Percentiles rank a stretch among this genome's conserved stretches.
Conservation (phyloP, 163 green algal genomes). For the Trebouxia gelatinosa region DNA sequence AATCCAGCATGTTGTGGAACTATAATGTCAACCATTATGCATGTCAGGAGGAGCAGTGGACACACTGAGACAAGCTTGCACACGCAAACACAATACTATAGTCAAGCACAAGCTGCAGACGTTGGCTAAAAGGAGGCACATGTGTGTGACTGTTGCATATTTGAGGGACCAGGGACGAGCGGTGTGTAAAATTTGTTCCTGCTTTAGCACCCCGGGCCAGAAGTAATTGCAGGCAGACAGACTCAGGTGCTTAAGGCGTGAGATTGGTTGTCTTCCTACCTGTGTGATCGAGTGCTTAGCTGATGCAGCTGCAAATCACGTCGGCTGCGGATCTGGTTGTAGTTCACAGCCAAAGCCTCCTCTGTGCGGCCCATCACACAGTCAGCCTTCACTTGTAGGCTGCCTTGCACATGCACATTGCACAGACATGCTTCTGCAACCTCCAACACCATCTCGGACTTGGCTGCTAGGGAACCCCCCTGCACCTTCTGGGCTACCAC, state of each 20-base stretch:
- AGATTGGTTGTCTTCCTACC: background rate
- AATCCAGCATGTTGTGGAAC: background rate
- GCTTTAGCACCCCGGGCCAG: background rate
- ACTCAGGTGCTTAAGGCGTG: background rate
- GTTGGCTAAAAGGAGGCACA: too few relatives aligned
- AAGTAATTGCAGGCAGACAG: background rate
- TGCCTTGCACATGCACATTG: conserved; percentile 80
- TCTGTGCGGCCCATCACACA: conserved; percentile 66
- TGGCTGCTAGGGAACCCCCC: conserved; percentile 69
- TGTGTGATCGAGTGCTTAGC: background rate
- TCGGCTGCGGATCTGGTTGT: conserved; percentile 33
- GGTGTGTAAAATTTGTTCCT: background rate
- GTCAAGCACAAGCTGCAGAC: too few relatives aligned
- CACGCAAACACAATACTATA: too few relatives aligned
- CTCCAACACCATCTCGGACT: conserved; percentile 89
- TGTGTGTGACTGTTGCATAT: too few relatives aligned
- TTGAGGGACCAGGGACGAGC: too few relatives aligned
- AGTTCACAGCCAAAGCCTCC: conserved; percentile 11
- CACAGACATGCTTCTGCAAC: conserved; percentile 78
- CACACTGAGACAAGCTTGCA: background rate
- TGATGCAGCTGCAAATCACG: conserved; percentile 36
- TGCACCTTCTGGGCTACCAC: conserved; percentile 93
- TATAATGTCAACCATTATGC: background rate
- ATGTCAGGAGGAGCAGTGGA: background rate
- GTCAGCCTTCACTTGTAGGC: conserved; percentile 67